A percentile compares a stretch with the other conserved stretches of the same genome.
Conservation (phyloP, 1,284 basidiomycete genomes). For the Rhodotorula sp. region DNA sequence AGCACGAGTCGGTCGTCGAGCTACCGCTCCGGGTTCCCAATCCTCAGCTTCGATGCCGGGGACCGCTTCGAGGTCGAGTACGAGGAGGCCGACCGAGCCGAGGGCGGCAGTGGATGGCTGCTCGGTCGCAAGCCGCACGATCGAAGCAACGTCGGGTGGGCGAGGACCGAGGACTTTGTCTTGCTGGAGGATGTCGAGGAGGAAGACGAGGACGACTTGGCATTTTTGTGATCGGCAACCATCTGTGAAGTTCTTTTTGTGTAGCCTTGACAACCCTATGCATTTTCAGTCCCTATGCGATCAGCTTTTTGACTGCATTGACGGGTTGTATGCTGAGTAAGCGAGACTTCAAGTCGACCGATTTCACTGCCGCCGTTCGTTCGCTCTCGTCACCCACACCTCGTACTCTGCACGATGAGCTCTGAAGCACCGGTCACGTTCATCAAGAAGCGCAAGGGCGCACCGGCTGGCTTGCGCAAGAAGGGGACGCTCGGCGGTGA, state of each 20-base stretch:
- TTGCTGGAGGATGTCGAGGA: constrained; percentile 29
- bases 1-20: constrained; percentile 16
- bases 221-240: no score
- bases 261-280: constrained; percentile 2
- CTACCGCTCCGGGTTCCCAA: constrained; percentile 28
- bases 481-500: constrained; percentile 12
- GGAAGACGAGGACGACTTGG: background rate
- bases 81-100: constrained; percentile 36
- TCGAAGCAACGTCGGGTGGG: constrained; percentile 30
- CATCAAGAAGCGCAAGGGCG: constrained; percentile 38
- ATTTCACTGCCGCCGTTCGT: background rate
- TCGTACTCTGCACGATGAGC: background rate
- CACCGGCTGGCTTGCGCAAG: constrained; percentile 32
- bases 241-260: background rate
- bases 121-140: constrained; percentile 22
- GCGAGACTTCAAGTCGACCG: no score
- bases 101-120: constrained; percentile 39
- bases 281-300: background rate
- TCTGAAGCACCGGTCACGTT: constrained; percentile 32
- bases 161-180: constrained; percentile 32
- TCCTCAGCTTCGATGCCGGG: constrained; percentile 25
- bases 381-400: background rate
- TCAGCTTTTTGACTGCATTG: background rate
- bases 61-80: constrained; percentile 31
- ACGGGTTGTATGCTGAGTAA: background rate